These are phyloP conservation scores for Cryptococcus sp. DNA, from an alignment of 1,284 basidiomycete genomes.

Conservation along the genomic window DNA sequence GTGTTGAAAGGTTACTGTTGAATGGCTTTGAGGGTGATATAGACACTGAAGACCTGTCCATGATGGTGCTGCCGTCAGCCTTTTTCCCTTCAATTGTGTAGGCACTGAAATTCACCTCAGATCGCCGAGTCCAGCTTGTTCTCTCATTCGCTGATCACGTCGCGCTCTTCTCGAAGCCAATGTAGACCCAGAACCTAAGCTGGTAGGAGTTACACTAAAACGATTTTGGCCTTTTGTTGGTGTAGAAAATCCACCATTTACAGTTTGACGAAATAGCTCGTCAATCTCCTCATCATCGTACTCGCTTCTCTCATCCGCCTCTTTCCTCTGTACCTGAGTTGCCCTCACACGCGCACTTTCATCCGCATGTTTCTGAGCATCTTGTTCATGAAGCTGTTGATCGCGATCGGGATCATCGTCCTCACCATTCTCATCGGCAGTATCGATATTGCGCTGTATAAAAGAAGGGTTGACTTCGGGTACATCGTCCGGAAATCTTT, in stretches of 20 bases:
- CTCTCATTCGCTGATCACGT: slow-evolving; percentile 20
- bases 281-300: slow-evolving; percentile 38
- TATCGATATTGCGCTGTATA: slow-evolving; percentile 27
- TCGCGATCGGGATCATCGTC: slow-evolving; percentile 11
- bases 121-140: slow-evolving; percentile 41
- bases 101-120: slow-evolving; percentile 23
- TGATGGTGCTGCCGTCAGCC: slow-evolving; percentile 24
- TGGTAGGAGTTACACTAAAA: slow-evolving; percentile 12
- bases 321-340: slow-evolving; percentile 28
- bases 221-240: slow-evolving; percentile 12
- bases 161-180: slow-evolving; percentile 12
- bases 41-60: slow-evolving; percentile 34
- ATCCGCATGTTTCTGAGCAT: slow-evolving; percentile 29
- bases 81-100: background rate
- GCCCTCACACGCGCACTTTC: slow-evolving; percentile 32
- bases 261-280: slow-evolving; percentile 28
- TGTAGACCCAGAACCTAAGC: slow-evolving; percentile 6
- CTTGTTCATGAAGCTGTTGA: slow-evolving; percentile 19
- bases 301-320: slow-evolving; percentile 24
- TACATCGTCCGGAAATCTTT: slow-evolving; percentile 28
- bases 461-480: slow-evolving; percentile 41
- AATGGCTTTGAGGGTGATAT: slow-evolving; percentile 17
- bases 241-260: slow-evolving; percentile 18
- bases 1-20: slow-evolving; percentile 31
- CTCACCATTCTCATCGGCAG: slow-evolving; percentile 32